Conservation (phyloP, 331 rosid species). For the Malus hybrid region DNA sequence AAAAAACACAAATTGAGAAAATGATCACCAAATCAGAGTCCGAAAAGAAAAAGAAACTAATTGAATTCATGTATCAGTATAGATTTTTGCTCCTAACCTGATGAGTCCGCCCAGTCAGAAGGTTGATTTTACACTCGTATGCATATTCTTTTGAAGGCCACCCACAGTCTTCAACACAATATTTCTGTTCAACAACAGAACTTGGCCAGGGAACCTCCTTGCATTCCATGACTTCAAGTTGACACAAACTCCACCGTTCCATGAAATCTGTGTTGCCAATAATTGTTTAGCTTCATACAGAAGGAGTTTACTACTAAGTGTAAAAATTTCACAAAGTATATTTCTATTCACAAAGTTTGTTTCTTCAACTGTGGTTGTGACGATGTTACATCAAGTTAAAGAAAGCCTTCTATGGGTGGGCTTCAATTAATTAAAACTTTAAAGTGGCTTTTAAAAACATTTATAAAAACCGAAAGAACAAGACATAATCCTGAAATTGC, state of each 20-base stretch:
- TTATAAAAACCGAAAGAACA: neutral
- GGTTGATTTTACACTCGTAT: conserved; percentile 84
- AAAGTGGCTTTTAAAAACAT: neutral
- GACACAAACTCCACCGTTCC: conserved; percentile 70
- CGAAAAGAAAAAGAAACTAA: neutral
- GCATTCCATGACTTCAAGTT: conserved; percentile 84
- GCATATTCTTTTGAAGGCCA: conserved; percentile 76
- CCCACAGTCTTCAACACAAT: conserved; percentile 56
- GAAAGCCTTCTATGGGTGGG: neutral
- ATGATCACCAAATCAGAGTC: neutral
- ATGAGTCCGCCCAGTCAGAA: conserved; percentile 89
- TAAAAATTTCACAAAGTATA: neutral
- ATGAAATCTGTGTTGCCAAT: conserved; percentile 46
- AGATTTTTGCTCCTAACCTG: conserved; percentile 41
- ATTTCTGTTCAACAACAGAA: conserved; percentile 37
- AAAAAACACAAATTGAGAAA: neutral
- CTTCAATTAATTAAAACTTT: neutral
- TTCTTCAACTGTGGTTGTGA: conserved; percentile 8
- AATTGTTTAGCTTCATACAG: conserved; percentile 11
- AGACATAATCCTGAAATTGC: neutral
- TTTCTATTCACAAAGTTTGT: neutral
- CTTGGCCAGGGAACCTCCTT: conserved; percentile 72
- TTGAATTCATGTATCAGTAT: neutral
- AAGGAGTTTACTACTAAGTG: neutral
- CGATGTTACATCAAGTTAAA: conserved; percentile 5